These are phyloP conservation scores for Triadica sebifera DNA, from an alignment of 345 rosid genomes.

Conservation along the genomic window DNA sequence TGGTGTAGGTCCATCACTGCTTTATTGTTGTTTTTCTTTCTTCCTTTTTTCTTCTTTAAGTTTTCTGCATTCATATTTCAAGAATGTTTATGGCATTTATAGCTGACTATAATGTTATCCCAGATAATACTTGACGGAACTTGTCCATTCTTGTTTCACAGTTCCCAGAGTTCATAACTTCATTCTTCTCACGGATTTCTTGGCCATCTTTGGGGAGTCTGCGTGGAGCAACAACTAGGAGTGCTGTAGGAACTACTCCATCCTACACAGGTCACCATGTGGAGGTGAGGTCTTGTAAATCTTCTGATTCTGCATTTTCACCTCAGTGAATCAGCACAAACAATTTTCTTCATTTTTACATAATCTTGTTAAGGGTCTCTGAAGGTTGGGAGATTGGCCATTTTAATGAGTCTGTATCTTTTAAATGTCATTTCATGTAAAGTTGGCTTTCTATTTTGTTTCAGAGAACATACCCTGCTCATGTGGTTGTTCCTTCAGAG, in stretches of 20 bases:
- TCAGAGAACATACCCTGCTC: slow-evolving; percentile 62
- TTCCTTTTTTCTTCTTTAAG: too few relatives aligned
- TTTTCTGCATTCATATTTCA: neutral
- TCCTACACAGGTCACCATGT: slow-evolving; percentile 54
- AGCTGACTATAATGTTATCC: neutral
- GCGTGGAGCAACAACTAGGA: slow-evolving; percentile 55
- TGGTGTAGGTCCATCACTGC: neutral
- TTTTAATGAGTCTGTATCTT: neutral
- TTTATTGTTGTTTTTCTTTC: neutral
- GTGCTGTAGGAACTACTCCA: slow-evolving; percentile 41
- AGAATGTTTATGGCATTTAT: neutral
- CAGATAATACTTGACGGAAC: neutral
- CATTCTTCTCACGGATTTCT: slow-evolving; percentile 64
- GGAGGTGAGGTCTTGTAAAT: slow-evolving; percentile 49
- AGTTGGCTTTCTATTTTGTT: slow-evolving; percentile 1
- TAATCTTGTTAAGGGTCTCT: neutral
- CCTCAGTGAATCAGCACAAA: neutral
- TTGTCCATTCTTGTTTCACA: slow-evolving; percentile 27
- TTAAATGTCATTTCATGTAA: neutral
- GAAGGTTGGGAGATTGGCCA: neutral
- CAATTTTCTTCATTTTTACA: neutral
- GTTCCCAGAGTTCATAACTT: slow-evolving; percentile 69
- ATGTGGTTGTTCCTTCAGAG: slow-evolving; percentile 43
- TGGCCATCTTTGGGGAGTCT: slow-evolving; percentile 59
- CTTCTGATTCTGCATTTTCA: neutral